Evolutionary conservation across 257 asterid species (phyloP).

Genomic region (Schizonepeta tenuifolia): DNA sequence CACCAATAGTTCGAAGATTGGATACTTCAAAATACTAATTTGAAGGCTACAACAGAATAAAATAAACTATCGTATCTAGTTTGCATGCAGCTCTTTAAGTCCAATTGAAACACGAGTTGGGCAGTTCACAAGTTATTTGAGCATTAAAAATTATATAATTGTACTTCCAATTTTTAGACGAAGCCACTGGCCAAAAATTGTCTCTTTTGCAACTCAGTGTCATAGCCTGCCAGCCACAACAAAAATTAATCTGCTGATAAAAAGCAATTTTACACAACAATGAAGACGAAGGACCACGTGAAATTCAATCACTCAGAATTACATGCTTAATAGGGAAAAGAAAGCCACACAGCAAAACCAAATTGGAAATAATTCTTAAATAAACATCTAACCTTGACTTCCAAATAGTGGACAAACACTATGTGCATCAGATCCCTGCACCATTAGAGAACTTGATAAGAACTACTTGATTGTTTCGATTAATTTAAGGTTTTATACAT

Average conservation of each 20-base stretch:
- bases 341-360: background rate
- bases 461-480: slow-evolving; percentile 18
- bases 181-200: slow-evolving; percentile 12
- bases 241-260: slow-evolving; percentile 10
- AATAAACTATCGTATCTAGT: background rate
- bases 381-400: slow-evolving; percentile 77
- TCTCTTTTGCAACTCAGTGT: slow-evolving; percentile 12
- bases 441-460: slow-evolving; percentile 43
- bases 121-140: slow-evolving; percentile 30
- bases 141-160: slow-evolving; percentile 8
- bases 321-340: background rate
- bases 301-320: slow-evolving; percentile 11
- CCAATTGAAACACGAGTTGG: slow-evolving; percentile 7
- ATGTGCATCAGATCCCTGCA: slow-evolving; percentile 98
- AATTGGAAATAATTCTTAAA: slow-evolving; percentile 3
- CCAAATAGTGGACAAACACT: slow-evolving; percentile 98
- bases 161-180: background rate
- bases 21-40: slow-evolving; percentile 15
- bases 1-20: background rate
- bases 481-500: slow-evolving; percentile 12
- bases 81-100: slow-evolving; percentile 19
- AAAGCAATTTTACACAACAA: slow-evolving; percentile 2
- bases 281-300: slow-evolving; percentile 21
- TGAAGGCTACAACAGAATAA: background rate
- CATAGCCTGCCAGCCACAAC: background rate